Conservation (phyloP, 495 filamentous ascomycete species). For the Pseudomonodictys pantanalensis region DNA sequence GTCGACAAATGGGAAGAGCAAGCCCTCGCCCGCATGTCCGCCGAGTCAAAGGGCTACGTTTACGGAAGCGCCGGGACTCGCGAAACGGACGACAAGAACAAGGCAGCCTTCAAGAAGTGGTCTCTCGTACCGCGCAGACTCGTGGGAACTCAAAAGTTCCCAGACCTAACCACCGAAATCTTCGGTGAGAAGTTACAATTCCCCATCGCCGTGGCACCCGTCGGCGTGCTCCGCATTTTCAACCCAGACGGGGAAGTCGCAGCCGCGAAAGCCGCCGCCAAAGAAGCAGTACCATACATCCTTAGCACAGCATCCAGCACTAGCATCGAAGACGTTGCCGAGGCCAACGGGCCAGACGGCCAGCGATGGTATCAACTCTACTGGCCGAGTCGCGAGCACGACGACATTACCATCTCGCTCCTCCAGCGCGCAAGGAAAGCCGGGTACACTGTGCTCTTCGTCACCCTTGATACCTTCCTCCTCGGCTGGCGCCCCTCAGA, state of each 20-base stretch:
- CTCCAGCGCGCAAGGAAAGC: constrained; percentile 60
- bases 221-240: constrained; percentile 14
- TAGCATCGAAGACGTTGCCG: constrained; percentile 56
- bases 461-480: constrained; percentile 62
- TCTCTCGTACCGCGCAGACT: constrained; percentile 41
- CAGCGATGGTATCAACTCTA: constrained; percentile 65
- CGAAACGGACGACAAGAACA: constrained; percentile 44
- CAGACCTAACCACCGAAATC: constrained; percentile 23
- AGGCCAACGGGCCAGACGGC: constrained; percentile 52
- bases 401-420: constrained; percentile 58
- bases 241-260: constrained; percentile 5
- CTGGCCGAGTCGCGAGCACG: constrained; percentile 59
- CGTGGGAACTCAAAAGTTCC: constrained; percentile 6
- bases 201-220: constrained; percentile 10
- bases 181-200: background rate
- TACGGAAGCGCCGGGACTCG: constrained; percentile 42
- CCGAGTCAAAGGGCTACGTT: constrained; percentile 43
- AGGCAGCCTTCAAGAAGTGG: constrained; percentile 45
- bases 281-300: constrained; percentile 18
- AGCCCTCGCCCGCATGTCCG: constrained; percentile 36
- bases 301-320: constrained; percentile 53
- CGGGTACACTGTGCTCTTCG: constrained; percentile 56
- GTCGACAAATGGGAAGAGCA: constrained; percentile 39
- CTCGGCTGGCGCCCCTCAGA: constrained; percentile 63
- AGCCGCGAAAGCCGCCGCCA: constrained; percentile 5